A percentile compares a stretch with the other conserved stretches of the same genome.
These are phyloP conservation scores for Auricularia sp. DNA, from an alignment of 768 basidiomycete genomes.

Conservation along the genomic window DNA sequence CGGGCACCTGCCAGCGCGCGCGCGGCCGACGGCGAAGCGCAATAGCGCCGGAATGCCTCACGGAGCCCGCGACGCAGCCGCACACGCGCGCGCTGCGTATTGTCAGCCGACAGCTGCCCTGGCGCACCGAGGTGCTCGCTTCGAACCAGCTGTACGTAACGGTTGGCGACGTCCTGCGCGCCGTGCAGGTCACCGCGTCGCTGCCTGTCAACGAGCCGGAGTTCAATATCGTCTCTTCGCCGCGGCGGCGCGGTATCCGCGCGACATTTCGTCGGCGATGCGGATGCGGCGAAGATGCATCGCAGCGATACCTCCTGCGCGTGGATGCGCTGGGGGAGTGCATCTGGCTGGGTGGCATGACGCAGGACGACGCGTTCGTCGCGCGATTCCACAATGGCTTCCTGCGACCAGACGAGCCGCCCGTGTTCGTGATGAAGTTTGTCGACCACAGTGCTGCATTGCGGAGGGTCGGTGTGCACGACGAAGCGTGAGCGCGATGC, in stretches of 20 bases:
- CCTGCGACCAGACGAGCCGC: background rate
- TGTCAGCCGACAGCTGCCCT: slow-evolving; percentile 23
- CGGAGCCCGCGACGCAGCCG: slow-evolving; percentile 24
- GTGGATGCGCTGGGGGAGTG: slow-evolving; percentile 31
- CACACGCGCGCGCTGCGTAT: slow-evolving; percentile 21
- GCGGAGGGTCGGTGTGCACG: background rate
- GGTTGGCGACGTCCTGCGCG: slow-evolving; percentile 41
- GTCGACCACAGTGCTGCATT: background rate
- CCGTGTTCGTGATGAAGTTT: background rate
- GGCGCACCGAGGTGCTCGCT: slow-evolving; percentile 24
- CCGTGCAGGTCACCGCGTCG: slow-evolving; percentile 36
- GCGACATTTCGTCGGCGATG: slow-evolving; percentile 35
- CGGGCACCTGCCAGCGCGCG: slow-evolving; percentile 1
- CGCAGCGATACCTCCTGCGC: slow-evolving; percentile 11
- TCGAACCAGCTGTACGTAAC: slow-evolving; percentile 21
- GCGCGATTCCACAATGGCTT: background rate
- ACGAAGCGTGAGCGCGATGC: too few species aligned
- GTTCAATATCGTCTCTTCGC: slow-evolving; percentile 25
- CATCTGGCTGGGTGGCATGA: background rate
- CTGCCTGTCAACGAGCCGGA: slow-evolving; percentile 30
- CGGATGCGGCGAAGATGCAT: slow-evolving; percentile 21
- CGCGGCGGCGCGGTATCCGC: slow-evolving; percentile 27
- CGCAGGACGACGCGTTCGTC: background rate
- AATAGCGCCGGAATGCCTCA: slow-evolving; percentile 17
- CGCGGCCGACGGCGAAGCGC: background rate